Evolutionary conservation across 176 grass and related monocot species (phyloP), one percentile per base, ranked within the genome.

Genomic region (Phyllostachys edulis): DNA sequence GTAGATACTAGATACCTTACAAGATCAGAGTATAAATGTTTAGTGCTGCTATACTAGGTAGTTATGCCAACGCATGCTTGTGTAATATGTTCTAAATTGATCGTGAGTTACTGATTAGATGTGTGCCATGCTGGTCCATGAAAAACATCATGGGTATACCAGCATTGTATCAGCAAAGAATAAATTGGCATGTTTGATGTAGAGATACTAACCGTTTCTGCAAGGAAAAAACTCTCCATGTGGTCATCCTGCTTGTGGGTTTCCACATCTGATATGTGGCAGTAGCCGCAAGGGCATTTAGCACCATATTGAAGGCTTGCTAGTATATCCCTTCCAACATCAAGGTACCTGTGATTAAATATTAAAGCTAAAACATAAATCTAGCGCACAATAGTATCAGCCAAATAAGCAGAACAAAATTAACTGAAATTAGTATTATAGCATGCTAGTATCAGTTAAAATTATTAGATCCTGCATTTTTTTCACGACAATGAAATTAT

Each of bases 161-260:
- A 68, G 18, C 77, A 71, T 61, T 49, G 20, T 45, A 81, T 37
- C 18, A 63, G 24, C 32, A 80, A 70, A 88, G 45, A 71, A 66
- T 63, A 77, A 54, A 46, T 24, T 65, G 9, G 55, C 38, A 67
- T 20, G 21, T 20, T 73, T 56, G 34, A 49, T 76, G 47, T 63
- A 44, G 46, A 49, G 12, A 4, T 49, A 36, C 82, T 90, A 87
- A 90, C 95, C 15, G 95, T 98, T 87, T 98, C 95, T 52, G 92
- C 90, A 85, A 98, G 95, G 71, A 98, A 98, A 87, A 98, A 98
- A 91, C 95, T 98, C 89, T 98, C 95, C 95, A 98, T 95, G 84
- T 98, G 95, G 45, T 98, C 95, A 88, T 98, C 92, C 84, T 98
- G 87, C 78, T 95, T 82, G 80, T 98, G 95, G 45, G 89, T 91